Evolutionary conservation across 371 early-diverging fungal species (phyloP), one percentile per base, ranked within the genome.

Genomic region (Lichtheimia hyalospora): DNA sequence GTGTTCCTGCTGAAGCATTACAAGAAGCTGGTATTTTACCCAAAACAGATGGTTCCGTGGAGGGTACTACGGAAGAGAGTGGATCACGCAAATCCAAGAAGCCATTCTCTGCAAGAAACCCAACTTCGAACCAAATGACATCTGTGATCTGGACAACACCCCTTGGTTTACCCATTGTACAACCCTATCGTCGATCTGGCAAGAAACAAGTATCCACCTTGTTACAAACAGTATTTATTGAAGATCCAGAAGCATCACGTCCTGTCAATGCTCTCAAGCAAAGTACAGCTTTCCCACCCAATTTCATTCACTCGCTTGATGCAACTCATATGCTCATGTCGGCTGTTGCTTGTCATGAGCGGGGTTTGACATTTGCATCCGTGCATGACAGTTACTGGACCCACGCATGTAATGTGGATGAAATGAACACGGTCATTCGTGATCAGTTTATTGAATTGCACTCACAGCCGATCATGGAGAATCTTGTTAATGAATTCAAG

Each of bases 371-470:
- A 1, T 98, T 97, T 83, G 96, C 98, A 0, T 86, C 96, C 5
- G 99, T 98, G 18, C 99, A 98, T 77, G 99, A 98, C 74, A 93
- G 93, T 67, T 98, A 94, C 76, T 98, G 99, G 99, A 96, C 98
- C 0, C 99, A 98, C 63, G 95, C 98, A 0, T 87, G 88, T 65
- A 94, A 95, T 74, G 90, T 96, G 0, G 92, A 95, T 69, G 68
- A 57, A 24, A 94, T 98, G 96, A 89, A 89, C 70, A 69, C 68
- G 55, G 84, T 95, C 13, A 77, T 98, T 46, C 89, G 97, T 49
- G 91, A 96, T 50, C 88, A 94, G 66, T 98, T 98, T 74, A 91
- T 97, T 51, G 69, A 74, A 24, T 76, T 98, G 49, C 99, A 98
- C 64, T 75, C 83, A 34, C 81, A 86, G 62, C 87, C 93, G 28